phyloP scores from a whole-genome alignment of 352 stramenopile genomes.

The Albugo laibachii region DNA sequence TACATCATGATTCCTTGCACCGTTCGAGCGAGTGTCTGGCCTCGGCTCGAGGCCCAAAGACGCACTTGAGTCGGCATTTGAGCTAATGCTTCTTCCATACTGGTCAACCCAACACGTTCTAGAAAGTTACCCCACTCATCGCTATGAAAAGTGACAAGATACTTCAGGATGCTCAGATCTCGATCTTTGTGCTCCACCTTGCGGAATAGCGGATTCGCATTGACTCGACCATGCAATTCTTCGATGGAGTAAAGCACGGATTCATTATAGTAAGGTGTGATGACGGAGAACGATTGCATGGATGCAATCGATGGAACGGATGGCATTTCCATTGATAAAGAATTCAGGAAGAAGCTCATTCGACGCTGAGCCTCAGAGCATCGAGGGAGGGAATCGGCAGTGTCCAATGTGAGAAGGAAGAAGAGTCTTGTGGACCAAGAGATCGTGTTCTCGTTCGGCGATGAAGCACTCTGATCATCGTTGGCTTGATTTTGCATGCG shows the following conservation, averaged over 20 bases:
- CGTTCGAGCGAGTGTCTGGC: constrained; percentile 65
- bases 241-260: constrained; percentile 70
- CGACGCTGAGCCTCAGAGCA: constrained; percentile 68
- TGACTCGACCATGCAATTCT: constrained; percentile 63
- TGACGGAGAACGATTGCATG: constrained; percentile 78
- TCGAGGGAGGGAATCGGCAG: constrained; percentile 55
- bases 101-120: constrained; percentile 49
- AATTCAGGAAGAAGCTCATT: constrained; percentile 84
- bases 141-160: constrained; percentile 73
- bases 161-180: constrained; percentile 78
- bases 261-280: constrained; percentile 82
- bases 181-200: constrained; percentile 71
- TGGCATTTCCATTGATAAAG: constrained; percentile 77
- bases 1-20: constrained; percentile 85
- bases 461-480: constrained; percentile 5
- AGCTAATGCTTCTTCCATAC: constrained; percentile 58
- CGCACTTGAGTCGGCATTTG: constrained; percentile 71
- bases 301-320: constrained; percentile 57
- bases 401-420: constrained; percentile 71
- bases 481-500: not conserved
- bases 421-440: constrained; percentile 62
- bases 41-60: constrained; percentile 71
- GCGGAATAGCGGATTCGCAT: constrained; percentile 64
- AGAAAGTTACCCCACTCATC: constrained; percentile 80
- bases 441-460: constrained; percentile 61